A percentile compares a stretch with the other conserved stretches of the same genome.
These are phyloP conservation scores for Inosperma sp. DNA, from an alignment of 768 basidiomycete species.

Conservation along the genomic window DNA sequence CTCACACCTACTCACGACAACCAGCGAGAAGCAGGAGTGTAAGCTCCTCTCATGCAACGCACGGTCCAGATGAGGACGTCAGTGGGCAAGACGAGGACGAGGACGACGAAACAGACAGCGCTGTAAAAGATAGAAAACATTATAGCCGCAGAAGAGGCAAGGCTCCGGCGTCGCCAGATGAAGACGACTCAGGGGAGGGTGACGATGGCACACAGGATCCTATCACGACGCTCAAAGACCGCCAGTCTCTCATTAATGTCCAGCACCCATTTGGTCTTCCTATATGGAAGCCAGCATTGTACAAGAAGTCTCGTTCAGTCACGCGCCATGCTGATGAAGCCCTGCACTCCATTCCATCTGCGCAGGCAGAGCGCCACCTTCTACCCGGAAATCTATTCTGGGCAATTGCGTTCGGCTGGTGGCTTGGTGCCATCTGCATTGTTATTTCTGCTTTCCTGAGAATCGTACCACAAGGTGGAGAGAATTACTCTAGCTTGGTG, in stretches of 20 bases:
- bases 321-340: conserved; percentile 95
- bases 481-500: conserved; percentile 77
- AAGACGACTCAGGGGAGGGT: conserved; percentile 33
- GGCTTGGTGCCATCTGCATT: conserved; percentile 75
- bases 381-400: conserved; percentile 94
- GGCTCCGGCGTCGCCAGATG: conserved; percentile 34
- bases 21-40: conserved; percentile 57
- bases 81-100: conserved; percentile 51
- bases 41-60: conserved; percentile 50
- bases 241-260: conserved; percentile 98
- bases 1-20: conserved; percentile 41
- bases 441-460: conserved; percentile 62
- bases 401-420: conserved; percentile 89
- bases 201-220: conserved; percentile 68
- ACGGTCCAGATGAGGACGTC: conserved; percentile 43
- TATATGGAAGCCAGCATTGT: conserved; percentile 98
- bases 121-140: conserved; percentile 24
- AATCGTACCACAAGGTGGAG: conserved; percentile 74
- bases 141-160: conserved; percentile 39
- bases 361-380: conserved; percentile 89
- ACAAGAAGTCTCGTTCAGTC: conserved; percentile 95
- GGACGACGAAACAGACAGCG: conserved; percentile 34
- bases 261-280: conserved; percentile 98
- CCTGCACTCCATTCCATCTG: conserved; percentile 87
- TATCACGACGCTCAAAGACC: conserved; percentile 81